Conservation (phyloP, 2,329 filamentous ascomycete species). For the Cladosporium halotolerans region DNA sequence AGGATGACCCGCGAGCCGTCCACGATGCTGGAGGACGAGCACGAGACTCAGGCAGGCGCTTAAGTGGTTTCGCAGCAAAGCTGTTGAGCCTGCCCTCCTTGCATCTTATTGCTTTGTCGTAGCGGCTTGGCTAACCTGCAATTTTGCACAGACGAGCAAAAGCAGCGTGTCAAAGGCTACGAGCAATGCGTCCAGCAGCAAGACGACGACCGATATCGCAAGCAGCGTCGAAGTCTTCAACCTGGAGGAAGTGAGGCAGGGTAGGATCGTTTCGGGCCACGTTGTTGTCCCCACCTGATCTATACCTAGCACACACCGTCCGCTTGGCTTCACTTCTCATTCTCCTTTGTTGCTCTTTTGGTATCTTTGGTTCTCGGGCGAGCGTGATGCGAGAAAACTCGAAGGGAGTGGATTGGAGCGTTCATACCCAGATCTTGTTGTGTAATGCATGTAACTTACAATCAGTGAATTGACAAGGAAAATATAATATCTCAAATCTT, state of each 20-base stretch:
- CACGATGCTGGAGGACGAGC: constrained; percentile 14
- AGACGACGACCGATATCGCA: constrained; percentile 5
- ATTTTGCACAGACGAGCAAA: constrained; percentile 9
- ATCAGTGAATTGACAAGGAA: constrained; percentile 1
- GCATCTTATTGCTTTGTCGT: constrained; percentile 6
- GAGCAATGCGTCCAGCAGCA: constrained; percentile 9
- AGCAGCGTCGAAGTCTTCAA: constrained; percentile 9
- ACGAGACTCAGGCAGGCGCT: constrained; percentile 18
- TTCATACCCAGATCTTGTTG: constrained; percentile 13
- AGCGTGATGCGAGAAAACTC: constrained; percentile 3
- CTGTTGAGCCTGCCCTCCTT: constrained; percentile 11
- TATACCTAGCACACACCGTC: neutral
- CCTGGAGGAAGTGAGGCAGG: constrained; percentile 6
- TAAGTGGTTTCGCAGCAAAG: constrained; percentile 12
- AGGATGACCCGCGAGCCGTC: constrained; percentile 56
- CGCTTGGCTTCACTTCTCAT: neutral
- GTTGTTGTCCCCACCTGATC: constrained; percentile 4
- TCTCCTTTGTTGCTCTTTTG: constrained; percentile 7
- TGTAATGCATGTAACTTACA: constrained; percentile 11
- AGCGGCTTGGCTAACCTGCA: constrained; percentile 6
- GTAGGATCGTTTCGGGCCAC: constrained; percentile 9
- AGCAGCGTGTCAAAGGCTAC: constrained; percentile 9
- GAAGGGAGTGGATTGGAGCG: constrained; percentile 7
- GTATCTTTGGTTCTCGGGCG: constrained; percentile 5
- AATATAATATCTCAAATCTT: constrained; percentile 8